Conservation (phyloP, 75 land plant genomes). For the Azolla pinnata region DNA sequence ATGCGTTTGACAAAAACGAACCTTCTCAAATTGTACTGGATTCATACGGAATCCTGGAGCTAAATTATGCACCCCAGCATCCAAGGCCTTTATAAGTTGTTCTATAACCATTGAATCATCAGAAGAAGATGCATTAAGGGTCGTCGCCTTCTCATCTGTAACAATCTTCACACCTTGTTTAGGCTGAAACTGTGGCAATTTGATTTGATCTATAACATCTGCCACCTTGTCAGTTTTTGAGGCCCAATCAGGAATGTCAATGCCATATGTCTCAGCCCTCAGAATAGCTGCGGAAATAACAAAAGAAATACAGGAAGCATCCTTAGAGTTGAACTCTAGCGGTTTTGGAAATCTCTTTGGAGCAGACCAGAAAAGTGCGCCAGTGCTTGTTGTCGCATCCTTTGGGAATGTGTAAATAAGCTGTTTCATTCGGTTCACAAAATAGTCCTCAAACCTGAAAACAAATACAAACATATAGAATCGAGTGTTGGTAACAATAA, state of each 20-base stretch:
- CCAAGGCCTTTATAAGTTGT: constrained; percentile 41
- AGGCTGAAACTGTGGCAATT: constrained; percentile 61
- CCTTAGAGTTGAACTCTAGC: constrained; percentile 45
- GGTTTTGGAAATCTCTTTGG: constrained; percentile 86
- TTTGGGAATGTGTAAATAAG: constrained; percentile 89
- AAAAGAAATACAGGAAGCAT: constrained; percentile 57
- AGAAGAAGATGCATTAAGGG: constrained; percentile 31
- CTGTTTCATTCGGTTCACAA: constrained; percentile 83
- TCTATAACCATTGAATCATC: constrained; percentile 72
- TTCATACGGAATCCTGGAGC: constrained; percentile 51
- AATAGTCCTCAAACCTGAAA: constrained; percentile 86
- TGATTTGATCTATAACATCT: constrained; percentile 50
- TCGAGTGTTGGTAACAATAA: too few species aligned
- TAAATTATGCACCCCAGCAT: constrained; percentile 35
- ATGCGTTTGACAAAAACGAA: background rate
- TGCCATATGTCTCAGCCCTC: constrained; percentile 73
- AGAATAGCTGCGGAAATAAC: constrained; percentile 57
- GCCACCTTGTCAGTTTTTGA: constrained; percentile 31
- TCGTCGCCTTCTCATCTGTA: constrained; percentile 85
- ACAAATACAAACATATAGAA: background rate
- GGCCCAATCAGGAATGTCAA: constrained; percentile 72
- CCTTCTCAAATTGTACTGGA: constrained; percentile 92
- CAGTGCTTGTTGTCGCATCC: constrained; percentile 65
- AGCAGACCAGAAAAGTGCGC: constrained; percentile 75
- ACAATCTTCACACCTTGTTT: constrained; percentile 75